Evolutionary conservation across 495 filamentous ascomycete species (phyloP), one percentile per base, ranked within the genome.

Genomic region (Podospora fimiseda): DNA sequence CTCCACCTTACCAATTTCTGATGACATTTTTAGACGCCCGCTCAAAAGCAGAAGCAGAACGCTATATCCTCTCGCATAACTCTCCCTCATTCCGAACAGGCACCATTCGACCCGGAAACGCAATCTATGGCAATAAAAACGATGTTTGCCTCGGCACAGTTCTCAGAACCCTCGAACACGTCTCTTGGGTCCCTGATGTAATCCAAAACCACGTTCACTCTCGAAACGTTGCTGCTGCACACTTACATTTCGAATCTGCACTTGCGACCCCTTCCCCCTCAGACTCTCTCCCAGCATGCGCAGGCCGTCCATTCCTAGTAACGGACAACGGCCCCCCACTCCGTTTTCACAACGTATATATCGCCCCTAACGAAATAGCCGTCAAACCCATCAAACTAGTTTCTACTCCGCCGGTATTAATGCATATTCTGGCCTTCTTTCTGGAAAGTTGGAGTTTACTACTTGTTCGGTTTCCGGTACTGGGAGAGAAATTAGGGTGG

Each of bases 221-320:
- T 16, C 76, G 77, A 46, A 80, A 84, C 61, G 75, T 80, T 55
- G 77, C 80, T 13, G 61, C 80, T 24, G 78, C 73, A 1, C 80
- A 84, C 45, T 70, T 84, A 11, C 62, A 70, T 7, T 78, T 81
- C 61, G 80, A 84, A 55, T 72, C 77, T 16, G 76, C 78, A 2
- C 71, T 84, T 2, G 48, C 63, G 8, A 47, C 40, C 20, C 37
- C 51, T 5, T 40, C 56, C 3, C 14, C 11, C 23, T 53, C 50
- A 13, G 41, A 40, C 8, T 43, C 70, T 21, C 64, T 67, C 48
- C 70, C 70, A 8, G 30, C 27, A 33, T 72, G 70, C 45, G 72
- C 73, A 4, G 73, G 73, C 5, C 58, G 69, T n/a, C 63, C 73
- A 7, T 73, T 73, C 48, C 49, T 64, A 45, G 64, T 76, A 18